phyloP scores from a whole-genome alignment of 305 asterid genomes.

The Euphrasia arctica region DNA sequence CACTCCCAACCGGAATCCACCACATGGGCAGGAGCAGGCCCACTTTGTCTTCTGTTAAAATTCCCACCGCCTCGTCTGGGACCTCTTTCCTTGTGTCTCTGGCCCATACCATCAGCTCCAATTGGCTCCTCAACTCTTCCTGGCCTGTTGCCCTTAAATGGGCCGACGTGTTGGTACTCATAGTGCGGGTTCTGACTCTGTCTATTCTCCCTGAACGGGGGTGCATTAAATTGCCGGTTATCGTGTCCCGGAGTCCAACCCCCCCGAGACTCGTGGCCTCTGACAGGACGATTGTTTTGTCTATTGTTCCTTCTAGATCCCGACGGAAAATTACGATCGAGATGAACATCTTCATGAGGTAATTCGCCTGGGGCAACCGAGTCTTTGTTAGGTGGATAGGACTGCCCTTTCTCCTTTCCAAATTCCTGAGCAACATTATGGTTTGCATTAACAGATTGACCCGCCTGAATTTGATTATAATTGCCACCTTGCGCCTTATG shows the following conservation, averaged over 20 bases:
- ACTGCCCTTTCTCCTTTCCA: conserved; percentile 44
- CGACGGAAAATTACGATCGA: conserved; percentile 37
- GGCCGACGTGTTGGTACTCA: conserved; percentile 89
- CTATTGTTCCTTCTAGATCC: conserved; percentile 52
- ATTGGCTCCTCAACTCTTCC: conserved; percentile 46
- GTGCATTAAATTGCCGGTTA: conserved; percentile 35
- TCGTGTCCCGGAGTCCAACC: conserved; percentile 56
- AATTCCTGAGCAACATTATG: conserved; percentile 37
- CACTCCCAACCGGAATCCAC: conserved; percentile 43
- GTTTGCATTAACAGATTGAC: conserved; percentile 33
- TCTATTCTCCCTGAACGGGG: conserved; percentile 55
- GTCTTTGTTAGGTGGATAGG: conserved; percentile 57
- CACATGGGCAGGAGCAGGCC: conserved; percentile 26
- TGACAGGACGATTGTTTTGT: conserved; percentile 47
- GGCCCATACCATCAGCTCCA: conserved; percentile 39
- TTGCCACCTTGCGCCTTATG: conserved; percentile 34
- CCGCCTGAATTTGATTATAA: conserved; percentile 28
- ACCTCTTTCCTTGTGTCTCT: conserved; percentile 65
- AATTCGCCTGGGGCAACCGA: conserved; percentile 39
- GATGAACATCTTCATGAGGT: conserved; percentile 38
- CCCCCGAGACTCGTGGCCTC: conserved; percentile 62
- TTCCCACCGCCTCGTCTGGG: conserved; percentile 75
- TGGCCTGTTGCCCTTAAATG: conserved; percentile 42
- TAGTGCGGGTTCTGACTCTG: conserved; percentile 55
- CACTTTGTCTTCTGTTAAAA: conserved; percentile 47